Evolutionary conservation across 371 early-diverging fungal species (phyloP).

Genomic region (Capniomyces stellatus): DNA sequence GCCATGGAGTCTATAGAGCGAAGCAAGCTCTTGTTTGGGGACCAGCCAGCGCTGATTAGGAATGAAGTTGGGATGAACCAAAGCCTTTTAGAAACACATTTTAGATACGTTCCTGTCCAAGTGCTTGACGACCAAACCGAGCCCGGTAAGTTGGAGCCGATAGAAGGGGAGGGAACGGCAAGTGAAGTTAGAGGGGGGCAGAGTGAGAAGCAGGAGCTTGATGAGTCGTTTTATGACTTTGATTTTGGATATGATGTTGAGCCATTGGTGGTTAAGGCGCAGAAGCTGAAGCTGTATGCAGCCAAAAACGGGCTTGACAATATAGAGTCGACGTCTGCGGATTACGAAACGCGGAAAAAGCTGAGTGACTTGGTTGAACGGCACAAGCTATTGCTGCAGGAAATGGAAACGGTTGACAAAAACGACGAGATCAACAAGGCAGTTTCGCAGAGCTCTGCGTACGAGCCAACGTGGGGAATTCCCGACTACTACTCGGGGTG

Average conservation of each 20-base stretch:
- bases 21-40: constrained; percentile 4
- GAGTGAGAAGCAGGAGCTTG: neutral
- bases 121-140: too few species aligned
- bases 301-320: neutral
- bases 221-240: too few species aligned
- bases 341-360: constrained; percentile 13
- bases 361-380: constrained; percentile 8
- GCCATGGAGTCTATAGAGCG: constrained; percentile 7
- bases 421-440: neutral
- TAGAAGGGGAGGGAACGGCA: too few species aligned
- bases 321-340: neutral
- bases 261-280: constrained; percentile 5
- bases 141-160: too few species aligned
- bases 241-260: constrained; percentile 5
- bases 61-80: constrained; percentile 9
- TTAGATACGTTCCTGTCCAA: too few species aligned
- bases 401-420: constrained; percentile 2
- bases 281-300: constrained; percentile 8
- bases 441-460: neutral
- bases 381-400: constrained; percentile 10
- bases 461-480: neutral
- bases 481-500: too few species aligned
- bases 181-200: neutral
- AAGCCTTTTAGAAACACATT: constrained; percentile 10
- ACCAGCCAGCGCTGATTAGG: constrained; percentile 8